A percentile compares a stretch with the other conserved stretches of the same genome.
Evolutionary conservation across 129 eudicot species (phyloP).

Genomic region (Lonicera japonica): DNA sequence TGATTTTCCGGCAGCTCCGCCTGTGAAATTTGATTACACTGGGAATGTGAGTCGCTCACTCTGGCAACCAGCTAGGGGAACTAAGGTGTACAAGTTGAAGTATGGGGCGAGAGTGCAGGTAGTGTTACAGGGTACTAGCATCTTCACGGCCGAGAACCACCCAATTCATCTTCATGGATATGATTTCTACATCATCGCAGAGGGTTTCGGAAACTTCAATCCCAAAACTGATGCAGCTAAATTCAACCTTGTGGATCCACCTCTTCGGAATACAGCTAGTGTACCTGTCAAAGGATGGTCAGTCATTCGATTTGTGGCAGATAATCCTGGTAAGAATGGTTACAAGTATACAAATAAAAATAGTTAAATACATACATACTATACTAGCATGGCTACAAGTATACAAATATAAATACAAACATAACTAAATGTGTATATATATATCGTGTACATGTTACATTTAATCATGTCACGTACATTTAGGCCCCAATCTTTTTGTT

Average conservation of each 20-base stretch:
- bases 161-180: constrained; percentile 98
- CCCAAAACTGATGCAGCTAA: constrained; percentile 64
- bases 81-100: constrained; percentile 60
- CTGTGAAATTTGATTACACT: constrained; percentile 76
- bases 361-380: no score
- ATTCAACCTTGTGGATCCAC: constrained; percentile 96
- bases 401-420: neutral
- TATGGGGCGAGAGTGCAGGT: constrained; percentile 76
- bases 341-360: no score
- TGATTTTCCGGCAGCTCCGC: constrained; percentile 77
- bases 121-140: constrained; percentile 83
- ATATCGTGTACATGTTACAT: no score
- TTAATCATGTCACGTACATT: neutral
- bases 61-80: constrained; percentile 74
- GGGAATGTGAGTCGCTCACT: constrained; percentile 75
- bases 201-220: constrained; percentile 86
- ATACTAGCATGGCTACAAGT: no score
- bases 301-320: constrained; percentile 89
- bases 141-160: constrained; percentile 81
- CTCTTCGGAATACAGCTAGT: constrained; percentile 75
- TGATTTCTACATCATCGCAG: constrained; percentile 86
- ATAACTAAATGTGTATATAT: neutral
- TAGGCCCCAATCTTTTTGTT: neutral
- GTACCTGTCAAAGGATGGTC: constrained; percentile 86
- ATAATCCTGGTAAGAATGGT: constrained; percentile 69